phyloP scores from a whole-genome alignment of 192 early-diverging fungal genomes.

The Podila minutissima region DNA sequence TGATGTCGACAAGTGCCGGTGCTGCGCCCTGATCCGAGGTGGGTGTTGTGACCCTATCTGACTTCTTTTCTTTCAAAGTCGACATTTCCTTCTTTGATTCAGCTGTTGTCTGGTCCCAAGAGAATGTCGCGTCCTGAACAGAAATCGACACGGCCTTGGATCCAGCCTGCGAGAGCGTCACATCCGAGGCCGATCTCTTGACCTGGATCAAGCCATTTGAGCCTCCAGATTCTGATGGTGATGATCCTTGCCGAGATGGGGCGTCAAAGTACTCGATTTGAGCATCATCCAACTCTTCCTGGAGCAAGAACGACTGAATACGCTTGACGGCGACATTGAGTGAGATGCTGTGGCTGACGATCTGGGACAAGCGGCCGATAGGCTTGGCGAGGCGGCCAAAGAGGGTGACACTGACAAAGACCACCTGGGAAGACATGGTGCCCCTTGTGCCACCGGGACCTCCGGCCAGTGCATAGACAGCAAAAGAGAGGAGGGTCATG shows the following conservation, averaged over 20 bases:
- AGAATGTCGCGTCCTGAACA: not conserved
- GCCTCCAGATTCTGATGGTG: not conserved
- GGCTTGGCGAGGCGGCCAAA: slow-evolving; percentile 9
- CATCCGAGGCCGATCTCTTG: not conserved
- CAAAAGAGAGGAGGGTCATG: slow-evolving; percentile 16
- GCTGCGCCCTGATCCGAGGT: not conserved
- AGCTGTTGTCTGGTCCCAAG: slow-evolving; percentile 9
- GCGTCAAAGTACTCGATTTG: not conserved
- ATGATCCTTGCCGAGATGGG: not conserved
- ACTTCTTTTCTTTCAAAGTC: not conserved
- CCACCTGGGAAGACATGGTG: not conserved
- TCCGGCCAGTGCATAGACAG: slow-evolving; percentile 8
- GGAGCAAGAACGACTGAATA: slow-evolving; percentile 12
- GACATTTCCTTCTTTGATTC: not conserved
- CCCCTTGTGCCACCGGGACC: not conserved
- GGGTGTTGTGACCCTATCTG: not conserved
- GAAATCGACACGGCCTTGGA: not conserved
- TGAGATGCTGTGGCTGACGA: slow-evolving; percentile 3
- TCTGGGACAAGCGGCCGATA: not conserved
- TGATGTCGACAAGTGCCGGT: slow-evolving; percentile 32
- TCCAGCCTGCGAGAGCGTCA: not conserved
- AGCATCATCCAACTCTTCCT: slow-evolving; percentile 16
- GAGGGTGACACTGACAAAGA: slow-evolving; percentile 24
- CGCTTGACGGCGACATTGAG: slow-evolving; percentile 10
- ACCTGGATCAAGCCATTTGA: not conserved